Evolutionary conservation across 2,329 filamentous ascomycete genomes (phyloP), one percentile per base, ranked within the genome.

Genomic region (Mariannaea elegans): DNA sequence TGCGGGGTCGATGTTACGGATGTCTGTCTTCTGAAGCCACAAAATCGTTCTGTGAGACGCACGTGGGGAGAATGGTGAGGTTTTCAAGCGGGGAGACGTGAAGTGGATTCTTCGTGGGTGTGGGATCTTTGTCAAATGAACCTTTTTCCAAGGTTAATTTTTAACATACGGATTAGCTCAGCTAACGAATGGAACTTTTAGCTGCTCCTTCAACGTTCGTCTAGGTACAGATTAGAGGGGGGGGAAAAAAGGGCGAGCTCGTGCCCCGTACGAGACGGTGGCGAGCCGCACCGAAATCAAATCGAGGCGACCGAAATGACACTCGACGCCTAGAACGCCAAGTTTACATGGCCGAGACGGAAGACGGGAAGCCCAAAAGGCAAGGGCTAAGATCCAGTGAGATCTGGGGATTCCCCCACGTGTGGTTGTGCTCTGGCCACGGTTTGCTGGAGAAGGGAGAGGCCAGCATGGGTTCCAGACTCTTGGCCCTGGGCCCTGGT

Each of bases 71-170:
- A 18, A 19, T 23, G 38, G 38, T 18, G 16, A 41, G 34, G 18
- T 16, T 38, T 23, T 41, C 16, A 3, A 41, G 38, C 38, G 38
- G 38, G 41, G 41, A n/a, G n/a, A n/a, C n/a, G n/a, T n/a, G n/a
- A n/a, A n/a, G n/a, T n/a, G n/a, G n/a, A n/a, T n/a, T n/a, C n/a
- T n/a, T n/a, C n/a, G n/a, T n/a, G n/a, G n/a, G n/a, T n/a, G n/a
- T n/a, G n/a, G 41, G n/a, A 29, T 38, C 34, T 38, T 19, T 18
- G 16, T n/a, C n/a, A 39, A 39, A 36, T 52, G 27, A 36, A 52
- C 56, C 44, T 59, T 59, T 53, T 42, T 44, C 44, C 48, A 59
- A 53, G 56, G 56, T 59, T 59, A 59, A 57, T 27, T 42, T 53
- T 44, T 48, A 47, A 51, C 16, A 38, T 27, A 55, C 21, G 42